Evolutionary conservation across 2,329 filamentous ascomycete genomes (phyloP), one percentile per base, ranked within the genome.

Genomic region (Colletotrichum caudatum): DNA sequence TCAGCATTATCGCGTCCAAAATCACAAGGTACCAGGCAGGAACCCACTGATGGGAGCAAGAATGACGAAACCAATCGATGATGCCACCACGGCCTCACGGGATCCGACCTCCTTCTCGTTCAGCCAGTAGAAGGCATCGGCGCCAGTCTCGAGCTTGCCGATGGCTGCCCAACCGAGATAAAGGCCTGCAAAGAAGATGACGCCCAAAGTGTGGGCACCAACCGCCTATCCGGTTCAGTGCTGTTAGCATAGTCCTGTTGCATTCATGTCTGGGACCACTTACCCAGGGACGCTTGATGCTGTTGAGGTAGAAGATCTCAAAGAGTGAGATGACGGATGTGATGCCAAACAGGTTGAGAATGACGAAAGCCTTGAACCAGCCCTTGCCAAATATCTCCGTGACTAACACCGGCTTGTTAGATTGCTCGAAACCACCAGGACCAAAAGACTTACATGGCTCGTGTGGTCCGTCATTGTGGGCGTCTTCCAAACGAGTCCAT

Each of bases 131-230:
- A 87, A 86, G 12, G 86, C 80, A 66, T 79, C 81, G 62, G 82
- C 81, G 44, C 82, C 83, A 1, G 86, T 88, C 63, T 84, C 64
- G 35, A 81, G 76, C 73, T 83, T 83, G 33, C 87, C 87, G 58
- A 87, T 77, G 12, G 79, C 80, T 44, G 84, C 86, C 84, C 85
- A 88, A 48, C 78, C 82, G 46, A 89, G 80, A 73, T 88, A 88
- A n/a, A 81, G 74, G 16, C 77, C 81, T 29, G 83, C 81, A 29
- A 81, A 76, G 54, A 82, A 78, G 37, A 84, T 77, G 37, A 85
- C 80, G 20, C 83, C 81, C 44, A 82, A 75, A 23, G 84, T 74
- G 72, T 88, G 85, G 12, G 80, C 79, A 3, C 81, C 80, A 23
- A 87, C 81, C 35, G 84, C 81, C 86, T 88, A 63, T 3, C 71